phyloP scores from a whole-genome alignment of 257 asterid species.

The Scutellaria minor region DNA sequence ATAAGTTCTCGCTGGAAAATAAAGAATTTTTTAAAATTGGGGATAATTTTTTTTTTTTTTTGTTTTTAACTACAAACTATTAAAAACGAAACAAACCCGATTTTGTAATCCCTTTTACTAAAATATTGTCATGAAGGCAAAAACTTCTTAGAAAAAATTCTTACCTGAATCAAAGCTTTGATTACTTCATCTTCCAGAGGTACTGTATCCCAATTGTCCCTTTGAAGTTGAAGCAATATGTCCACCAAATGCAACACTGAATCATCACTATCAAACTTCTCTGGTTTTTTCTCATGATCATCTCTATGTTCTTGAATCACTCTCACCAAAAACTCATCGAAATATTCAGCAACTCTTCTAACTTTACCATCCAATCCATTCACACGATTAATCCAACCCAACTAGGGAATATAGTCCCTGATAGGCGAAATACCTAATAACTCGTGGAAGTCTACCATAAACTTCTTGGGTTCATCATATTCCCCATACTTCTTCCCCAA shows the following conservation, averaged over 20 bases:
- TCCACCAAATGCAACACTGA: slow-evolving; percentile 46
- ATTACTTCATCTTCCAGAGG: slow-evolving; percentile 20
- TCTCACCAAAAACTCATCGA: slow-evolving; percentile 46
- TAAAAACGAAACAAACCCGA: too few relatives aligned
- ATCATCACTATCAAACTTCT: too few relatives aligned
- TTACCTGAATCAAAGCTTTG: slow-evolving; percentile 54
- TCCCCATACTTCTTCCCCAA: slow-evolving; percentile 36
- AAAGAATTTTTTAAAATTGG: too few relatives aligned
- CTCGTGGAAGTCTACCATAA: neutral
- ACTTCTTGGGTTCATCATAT: neutral
- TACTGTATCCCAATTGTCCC: slow-evolving; percentile 4
- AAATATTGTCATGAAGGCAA: too few relatives aligned
- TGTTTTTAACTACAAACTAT: too few relatives aligned
- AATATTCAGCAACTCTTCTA: slow-evolving; percentile 35
- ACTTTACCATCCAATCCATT: slow-evolving; percentile 42
- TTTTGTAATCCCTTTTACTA: too few relatives aligned
- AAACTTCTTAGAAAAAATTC: too few relatives aligned
- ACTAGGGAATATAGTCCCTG: slow-evolving; percentile 50
- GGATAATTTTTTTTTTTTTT: too few relatives aligned
- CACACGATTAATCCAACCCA: slow-evolving; percentile 41
- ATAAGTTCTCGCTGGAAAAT: too few relatives aligned
- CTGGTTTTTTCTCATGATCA: neutral
- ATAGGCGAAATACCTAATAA: slow-evolving; percentile 35
- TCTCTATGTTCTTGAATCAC: slow-evolving; percentile 44
- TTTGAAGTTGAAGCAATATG: slow-evolving; percentile 47